Percentiles rank a stretch among this genome's conserved stretches.
These are phyloP conservation scores for Arctium lappa DNA, from an alignment of 129 eudicot genomes.

Conservation along the genomic window DNA sequence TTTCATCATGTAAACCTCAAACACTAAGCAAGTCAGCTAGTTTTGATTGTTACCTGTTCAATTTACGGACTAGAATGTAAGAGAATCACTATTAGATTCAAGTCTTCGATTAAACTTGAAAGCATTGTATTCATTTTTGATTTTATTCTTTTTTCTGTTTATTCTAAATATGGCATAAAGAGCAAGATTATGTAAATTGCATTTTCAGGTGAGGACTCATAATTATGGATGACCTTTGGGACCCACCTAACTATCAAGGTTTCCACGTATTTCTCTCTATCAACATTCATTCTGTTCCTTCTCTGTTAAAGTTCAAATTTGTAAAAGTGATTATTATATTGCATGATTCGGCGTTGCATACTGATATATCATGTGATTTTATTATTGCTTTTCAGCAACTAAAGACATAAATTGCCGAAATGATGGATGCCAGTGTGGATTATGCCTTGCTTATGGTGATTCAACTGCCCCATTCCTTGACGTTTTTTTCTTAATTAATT, in stretches of 20 bases:
- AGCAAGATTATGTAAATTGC: not conserved
- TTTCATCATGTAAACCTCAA: not conserved
- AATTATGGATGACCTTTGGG: slow-evolving; percentile 56
- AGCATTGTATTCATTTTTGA: not conserved
- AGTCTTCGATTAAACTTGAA: slow-evolving; percentile 4
- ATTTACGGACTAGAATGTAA: not conserved
- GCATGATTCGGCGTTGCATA: not conserved
- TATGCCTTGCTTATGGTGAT: slow-evolving; percentile 42
- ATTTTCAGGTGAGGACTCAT: slow-evolving; percentile 18
- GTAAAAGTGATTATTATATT: not conserved
- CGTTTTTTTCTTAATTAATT: not conserved
- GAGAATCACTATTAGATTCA: not conserved
- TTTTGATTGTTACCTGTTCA: not conserved
- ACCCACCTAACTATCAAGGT: slow-evolving; percentile 44
- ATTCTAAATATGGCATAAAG: slow-evolving; percentile 7
- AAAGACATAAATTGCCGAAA: slow-evolving; percentile 16
- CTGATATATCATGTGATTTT: not conserved
- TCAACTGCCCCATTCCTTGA: not conserved
- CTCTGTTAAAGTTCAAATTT: not conserved
- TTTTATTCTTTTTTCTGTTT: not conserved
- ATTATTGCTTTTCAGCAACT: slow-evolving; percentile 27
- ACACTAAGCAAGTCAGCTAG: not conserved
- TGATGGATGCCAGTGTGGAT: slow-evolving; percentile 29
- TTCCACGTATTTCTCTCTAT: slow-evolving; percentile 7
- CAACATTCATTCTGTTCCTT: slow-evolving; percentile 3